These are phyloP conservation scores for Coemansia sp. DNA, from an alignment of 192 early-diverging fungal genomes.

Conservation along the genomic window DNA sequence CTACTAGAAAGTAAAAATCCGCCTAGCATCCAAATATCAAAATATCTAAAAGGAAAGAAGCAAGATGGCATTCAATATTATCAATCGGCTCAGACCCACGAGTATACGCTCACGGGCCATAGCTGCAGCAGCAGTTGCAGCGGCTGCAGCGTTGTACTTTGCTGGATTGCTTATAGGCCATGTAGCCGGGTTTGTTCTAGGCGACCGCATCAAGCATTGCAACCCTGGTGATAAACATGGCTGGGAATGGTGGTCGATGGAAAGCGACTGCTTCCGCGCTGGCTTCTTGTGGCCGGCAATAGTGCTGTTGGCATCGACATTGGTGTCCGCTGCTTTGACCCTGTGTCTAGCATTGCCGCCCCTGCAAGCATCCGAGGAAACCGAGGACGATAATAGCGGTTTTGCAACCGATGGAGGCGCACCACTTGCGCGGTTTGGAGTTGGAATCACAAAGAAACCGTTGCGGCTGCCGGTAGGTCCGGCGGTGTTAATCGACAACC, in stretches of 20 bases:
- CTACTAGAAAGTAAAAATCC: no score
- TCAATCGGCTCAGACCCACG: neutral
- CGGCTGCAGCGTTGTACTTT: neutral
- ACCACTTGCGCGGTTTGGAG: neutral
- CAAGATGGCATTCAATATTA: neutral
- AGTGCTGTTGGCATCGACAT: neutral
- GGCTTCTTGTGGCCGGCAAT: slow-evolving; percentile 13
- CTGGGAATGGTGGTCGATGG: slow-evolving; percentile 15
- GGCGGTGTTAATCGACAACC: slow-evolving; percentile 11
- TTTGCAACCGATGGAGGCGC: neutral
- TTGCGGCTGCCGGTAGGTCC: slow-evolving; percentile 7
- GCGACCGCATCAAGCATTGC: neutral
- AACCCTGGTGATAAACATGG: neutral
- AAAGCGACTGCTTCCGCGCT: slow-evolving; percentile 16
- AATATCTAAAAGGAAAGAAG: neutral
- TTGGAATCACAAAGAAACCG: neutral
- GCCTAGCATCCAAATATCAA: no score
- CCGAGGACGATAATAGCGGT: neutral
- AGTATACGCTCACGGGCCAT: neutral
- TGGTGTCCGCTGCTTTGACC: slow-evolving; percentile 5
- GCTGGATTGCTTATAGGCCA: neutral
- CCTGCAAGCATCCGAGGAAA: neutral
- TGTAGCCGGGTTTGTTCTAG: neutral
- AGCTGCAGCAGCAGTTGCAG: neutral
- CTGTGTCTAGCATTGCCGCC: slow-evolving; percentile 4